Conservation (phyloP, 306 rosid species). For the Mimosa bimucronata region DNA sequence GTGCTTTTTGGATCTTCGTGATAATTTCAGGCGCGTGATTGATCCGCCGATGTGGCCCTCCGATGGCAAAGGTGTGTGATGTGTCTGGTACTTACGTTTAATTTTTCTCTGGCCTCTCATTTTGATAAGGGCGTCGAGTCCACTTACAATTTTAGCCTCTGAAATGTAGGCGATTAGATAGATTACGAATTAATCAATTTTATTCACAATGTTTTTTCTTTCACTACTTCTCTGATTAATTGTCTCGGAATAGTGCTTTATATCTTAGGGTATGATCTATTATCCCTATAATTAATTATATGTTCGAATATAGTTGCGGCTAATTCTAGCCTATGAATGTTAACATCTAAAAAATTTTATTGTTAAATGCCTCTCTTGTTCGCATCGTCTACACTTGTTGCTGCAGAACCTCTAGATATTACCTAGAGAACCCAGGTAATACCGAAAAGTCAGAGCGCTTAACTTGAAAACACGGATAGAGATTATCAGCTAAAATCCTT, state of each 20-base stretch:
- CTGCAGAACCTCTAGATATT: not conserved
- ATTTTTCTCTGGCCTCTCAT: not conserved
- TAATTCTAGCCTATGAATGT: not conserved
- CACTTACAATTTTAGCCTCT: not conserved
- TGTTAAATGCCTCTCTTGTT: not conserved
- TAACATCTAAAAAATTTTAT: not conserved
- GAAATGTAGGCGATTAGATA: not conserved
- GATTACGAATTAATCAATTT: no score
- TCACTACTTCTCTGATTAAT: not conserved
- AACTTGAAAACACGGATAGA: not conserved
- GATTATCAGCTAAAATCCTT: not conserved
- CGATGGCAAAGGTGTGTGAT: slow-evolving; percentile 60
- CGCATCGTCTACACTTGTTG: not conserved
- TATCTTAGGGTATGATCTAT: no score
- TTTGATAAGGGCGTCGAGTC: not conserved
- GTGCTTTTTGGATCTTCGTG: slow-evolving; percentile 86
- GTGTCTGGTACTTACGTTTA: not conserved
- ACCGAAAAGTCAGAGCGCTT: not conserved
- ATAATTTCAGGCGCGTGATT: slow-evolving; percentile 72
- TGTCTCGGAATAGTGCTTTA: no score
- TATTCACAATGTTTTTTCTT: not conserved
- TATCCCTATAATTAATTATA: not conserved
- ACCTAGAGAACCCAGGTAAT: not conserved
- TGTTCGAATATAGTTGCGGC: not conserved
- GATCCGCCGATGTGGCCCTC: slow-evolving; percentile 73